Evolutionary conservation across 345 rosid species (phyloP).

Genomic region (thale cress (Arabidopsis thaliana)): DNA sequence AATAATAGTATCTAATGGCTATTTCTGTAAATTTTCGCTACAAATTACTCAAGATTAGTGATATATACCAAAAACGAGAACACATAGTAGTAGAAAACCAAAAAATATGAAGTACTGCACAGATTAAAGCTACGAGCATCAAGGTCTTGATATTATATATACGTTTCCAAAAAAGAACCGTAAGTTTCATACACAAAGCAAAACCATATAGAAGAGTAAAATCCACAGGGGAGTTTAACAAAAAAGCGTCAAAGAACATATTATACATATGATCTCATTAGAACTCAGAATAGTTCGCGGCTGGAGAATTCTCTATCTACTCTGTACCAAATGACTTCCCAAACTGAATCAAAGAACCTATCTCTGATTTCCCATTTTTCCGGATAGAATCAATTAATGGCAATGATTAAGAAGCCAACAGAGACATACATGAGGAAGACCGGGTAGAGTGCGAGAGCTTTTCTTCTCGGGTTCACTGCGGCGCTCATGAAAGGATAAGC

Average conservation of each 20-base stretch:
- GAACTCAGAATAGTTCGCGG: slow-evolving; percentile 23
- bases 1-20: neutral
- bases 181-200: slow-evolving; percentile 7
- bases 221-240: slow-evolving; percentile 12
- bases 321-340: slow-evolving; percentile 22
- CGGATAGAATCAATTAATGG: slow-evolving; percentile 57
- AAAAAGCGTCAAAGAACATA: slow-evolving; percentile 25
- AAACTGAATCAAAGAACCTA: neutral
- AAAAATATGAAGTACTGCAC: neutral
- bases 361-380: slow-evolving; percentile 1
- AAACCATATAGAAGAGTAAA: slow-evolving; percentile 11
- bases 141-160: slow-evolving; percentile 9
- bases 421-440: slow-evolving; percentile 98
- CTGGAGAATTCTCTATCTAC: slow-evolving; percentile 39
- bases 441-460: slow-evolving; percentile 90
- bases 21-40: neutral
- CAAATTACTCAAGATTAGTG: neutral
- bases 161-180: neutral
- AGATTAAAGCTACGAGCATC: neutral
- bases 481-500: slow-evolving; percentile 97
- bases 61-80: neutral
- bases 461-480: slow-evolving; percentile 83
- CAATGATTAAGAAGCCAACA: slow-evolving; percentile 93
- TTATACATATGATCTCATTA: slow-evolving; percentile 41
- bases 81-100: neutral